Evolutionary conservation across 768 basidiomycete genomes (phyloP).

Genomic region (Mycena leptocephala): DNA sequence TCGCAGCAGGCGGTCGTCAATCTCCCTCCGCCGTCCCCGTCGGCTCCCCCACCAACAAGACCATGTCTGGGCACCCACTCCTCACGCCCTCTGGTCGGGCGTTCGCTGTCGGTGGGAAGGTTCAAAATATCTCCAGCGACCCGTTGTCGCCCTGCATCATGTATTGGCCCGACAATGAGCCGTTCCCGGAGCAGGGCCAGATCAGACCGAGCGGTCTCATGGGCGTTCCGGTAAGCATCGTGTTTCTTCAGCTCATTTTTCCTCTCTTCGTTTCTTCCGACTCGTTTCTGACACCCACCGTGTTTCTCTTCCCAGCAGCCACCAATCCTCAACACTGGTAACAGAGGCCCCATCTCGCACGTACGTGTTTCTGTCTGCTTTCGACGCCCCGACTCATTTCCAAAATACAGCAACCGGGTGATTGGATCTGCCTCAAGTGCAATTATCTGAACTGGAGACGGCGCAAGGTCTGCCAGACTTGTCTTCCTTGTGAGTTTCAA

Average conservation of each 20-base stretch:
- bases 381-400: conserved; percentile 24
- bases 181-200: conserved; percentile 86
- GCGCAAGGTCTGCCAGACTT: conserved; percentile 92
- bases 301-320: conserved; percentile 68
- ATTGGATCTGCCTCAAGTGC: conserved; percentile 89
- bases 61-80: conserved; percentile 45
- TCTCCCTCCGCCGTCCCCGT: conserved; percentile 26
- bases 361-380: conserved; percentile 57
- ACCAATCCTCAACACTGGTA: conserved; percentile 91
- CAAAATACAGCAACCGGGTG: conserved; percentile 75
- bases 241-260: conserved; percentile 23
- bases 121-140: conserved; percentile 85
- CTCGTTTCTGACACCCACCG: conserved; percentile 32
- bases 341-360: conserved; percentile 90
- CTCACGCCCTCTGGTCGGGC: conserved; percentile 89
- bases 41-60: conserved; percentile 26
- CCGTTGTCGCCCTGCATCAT: conserved; percentile 84
- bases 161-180: conserved; percentile 95
- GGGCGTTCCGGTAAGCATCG: conserved; percentile 67
- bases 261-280: neutral
- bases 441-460: conserved; percentile 92
- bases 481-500: conserved; percentile 79
- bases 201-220: conserved; percentile 66
- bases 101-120: conserved; percentile 83
- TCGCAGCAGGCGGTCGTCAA: conserved; percentile 10